Evolutionary conservation across 2,329 filamentous ascomycete species (phyloP).

Genomic region (Pyricularia grisea): DNA sequence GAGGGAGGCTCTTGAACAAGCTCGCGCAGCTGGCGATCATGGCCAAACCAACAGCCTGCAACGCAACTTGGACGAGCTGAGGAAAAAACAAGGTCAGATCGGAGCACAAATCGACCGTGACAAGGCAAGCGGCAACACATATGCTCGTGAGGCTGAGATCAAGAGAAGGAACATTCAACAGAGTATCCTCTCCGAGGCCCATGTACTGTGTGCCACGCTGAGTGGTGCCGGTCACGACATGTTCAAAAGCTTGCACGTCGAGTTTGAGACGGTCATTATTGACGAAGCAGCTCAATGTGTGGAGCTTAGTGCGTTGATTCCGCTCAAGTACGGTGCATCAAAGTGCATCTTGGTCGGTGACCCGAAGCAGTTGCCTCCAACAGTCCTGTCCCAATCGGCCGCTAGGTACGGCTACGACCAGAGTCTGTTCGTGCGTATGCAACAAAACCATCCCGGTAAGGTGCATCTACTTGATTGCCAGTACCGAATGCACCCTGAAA

Average conservation of each 20-base stretch:
- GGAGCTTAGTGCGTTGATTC: constrained; percentile 91
- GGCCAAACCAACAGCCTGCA: constrained; percentile 47
- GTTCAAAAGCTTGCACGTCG: constrained; percentile 87
- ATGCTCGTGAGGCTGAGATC: constrained; percentile 76
- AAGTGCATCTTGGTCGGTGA: constrained; percentile 97
- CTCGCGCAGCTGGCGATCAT: constrained; percentile 35
- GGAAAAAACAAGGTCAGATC: constrained; percentile 59
- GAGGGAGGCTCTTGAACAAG: constrained; percentile 62
- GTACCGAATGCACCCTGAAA: constrained; percentile 98
- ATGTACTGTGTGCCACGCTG: constrained; percentile 90
- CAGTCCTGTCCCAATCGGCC: constrained; percentile 88
- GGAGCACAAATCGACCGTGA: constrained; percentile 78
- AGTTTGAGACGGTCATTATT: constrained; percentile 97
- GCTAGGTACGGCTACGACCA: constrained; percentile 93
- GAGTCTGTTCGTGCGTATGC: constrained; percentile 97
- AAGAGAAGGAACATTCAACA: constrained; percentile 78
- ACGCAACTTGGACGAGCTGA: constrained; percentile 68
- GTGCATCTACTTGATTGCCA: constrained; percentile 95
- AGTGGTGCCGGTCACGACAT: constrained; percentile 96
- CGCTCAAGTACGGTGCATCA: constrained; percentile 91
- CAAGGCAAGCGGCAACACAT: constrained; percentile 76
- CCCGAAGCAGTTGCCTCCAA: constrained; percentile 93
- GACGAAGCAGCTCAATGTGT: constrained; percentile 98
- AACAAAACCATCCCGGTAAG: constrained; percentile 77
- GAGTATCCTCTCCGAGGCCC: constrained; percentile 79